phyloP scores from a whole-genome alignment of 2,329 filamentous ascomycete genomes.

The Trichoderma oligosporum region DNA sequence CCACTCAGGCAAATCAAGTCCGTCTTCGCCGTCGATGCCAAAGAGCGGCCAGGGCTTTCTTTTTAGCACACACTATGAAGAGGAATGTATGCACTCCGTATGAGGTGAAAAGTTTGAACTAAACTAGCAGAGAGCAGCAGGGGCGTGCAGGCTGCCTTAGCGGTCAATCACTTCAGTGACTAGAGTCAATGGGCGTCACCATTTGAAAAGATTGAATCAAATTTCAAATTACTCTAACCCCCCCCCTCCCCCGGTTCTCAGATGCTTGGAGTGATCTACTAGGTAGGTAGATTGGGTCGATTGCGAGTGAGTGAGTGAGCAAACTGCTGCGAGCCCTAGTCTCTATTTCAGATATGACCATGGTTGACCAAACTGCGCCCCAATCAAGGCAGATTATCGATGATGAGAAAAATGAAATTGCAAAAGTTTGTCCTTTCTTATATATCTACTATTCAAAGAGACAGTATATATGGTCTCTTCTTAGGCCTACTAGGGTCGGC shows the following conservation, averaged over 20 bases:
- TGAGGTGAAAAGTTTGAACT: background rate
- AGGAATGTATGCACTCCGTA: slow-evolving; percentile 16
- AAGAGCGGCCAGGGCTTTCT: slow-evolving; percentile 3
- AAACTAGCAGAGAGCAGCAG: background rate
- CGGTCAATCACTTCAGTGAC: background rate
- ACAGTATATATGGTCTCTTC: background rate
- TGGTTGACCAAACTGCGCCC: background rate
- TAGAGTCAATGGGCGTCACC: background rate
- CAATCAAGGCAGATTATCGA: slow-evolving; percentile 15
- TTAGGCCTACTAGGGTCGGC: background rate
- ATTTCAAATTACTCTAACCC: background rate
- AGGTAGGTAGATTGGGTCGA: background rate
- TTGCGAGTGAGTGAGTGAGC: background rate
- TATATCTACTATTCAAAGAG: background rate
- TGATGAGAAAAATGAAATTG: background rate
- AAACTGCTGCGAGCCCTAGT: background rate
- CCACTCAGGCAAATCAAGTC: slow-evolving; percentile 13
- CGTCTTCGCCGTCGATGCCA: background rate
- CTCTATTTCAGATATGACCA: background rate
- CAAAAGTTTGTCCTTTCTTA: slow-evolving; percentile 3
- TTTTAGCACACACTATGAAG: background rate
- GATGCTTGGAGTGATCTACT: background rate
- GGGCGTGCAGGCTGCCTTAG: background rate
- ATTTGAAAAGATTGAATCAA: background rate
- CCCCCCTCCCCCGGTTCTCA: too few relatives aligned